Evolutionary conservation across 495 filamentous ascomycete genomes (phyloP), one percentile per base, ranked within the genome.

Genomic region (Penicillium turbatum): DNA sequence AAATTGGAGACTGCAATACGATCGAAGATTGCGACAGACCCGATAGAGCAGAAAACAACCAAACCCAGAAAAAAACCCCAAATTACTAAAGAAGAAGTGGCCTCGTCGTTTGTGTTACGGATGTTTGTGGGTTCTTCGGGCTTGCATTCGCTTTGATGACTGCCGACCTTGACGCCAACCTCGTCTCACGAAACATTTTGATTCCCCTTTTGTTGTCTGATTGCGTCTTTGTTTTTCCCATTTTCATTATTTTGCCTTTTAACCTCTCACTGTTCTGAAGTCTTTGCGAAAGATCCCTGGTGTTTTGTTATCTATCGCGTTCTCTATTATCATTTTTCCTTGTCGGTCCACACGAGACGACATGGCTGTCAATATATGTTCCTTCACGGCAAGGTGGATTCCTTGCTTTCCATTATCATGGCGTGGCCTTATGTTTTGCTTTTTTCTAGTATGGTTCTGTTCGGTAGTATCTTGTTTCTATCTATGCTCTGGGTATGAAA

Each of bases 121-220:
- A 51, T 59, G 55, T 50, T 53, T 62, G 56, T 59, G 53, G 57
- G 55, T 65, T 63, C 56, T 61, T 60, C 51, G 59, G 61, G 46
- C 64, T 63, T 57, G 55, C 65, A 58, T 51, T 44, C 50, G 43
- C 44, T 29, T 67, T 63, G 69, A 67, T 64, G 67, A 60, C 63
- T 65, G 64, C 64, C 54, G 48, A 59, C 50, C 61, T 65, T 68
- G 62, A 72, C 66, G 67, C 71, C 35, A 64, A 63, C 71, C 70
- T 74, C 72, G 64, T 68, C 71, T 72, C 71, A 66, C 68, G 66
- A 70, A 72, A 62, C 61, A 62, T 74, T 62, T 74, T 72, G 71
- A 72, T 73, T 72, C 71, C 71, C 68, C 69, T 66, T 73, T 68
- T 72, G 70, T 71, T 71, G 50, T 58, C 57, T 53, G 59, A 51